Percentiles rank a stretch among this genome's conserved stretches.
These are phyloP conservation scores for Alternaria atra DNA, from an alignment of 2,329 filamentous ascomycete species.

Conservation along the genomic window DNA sequence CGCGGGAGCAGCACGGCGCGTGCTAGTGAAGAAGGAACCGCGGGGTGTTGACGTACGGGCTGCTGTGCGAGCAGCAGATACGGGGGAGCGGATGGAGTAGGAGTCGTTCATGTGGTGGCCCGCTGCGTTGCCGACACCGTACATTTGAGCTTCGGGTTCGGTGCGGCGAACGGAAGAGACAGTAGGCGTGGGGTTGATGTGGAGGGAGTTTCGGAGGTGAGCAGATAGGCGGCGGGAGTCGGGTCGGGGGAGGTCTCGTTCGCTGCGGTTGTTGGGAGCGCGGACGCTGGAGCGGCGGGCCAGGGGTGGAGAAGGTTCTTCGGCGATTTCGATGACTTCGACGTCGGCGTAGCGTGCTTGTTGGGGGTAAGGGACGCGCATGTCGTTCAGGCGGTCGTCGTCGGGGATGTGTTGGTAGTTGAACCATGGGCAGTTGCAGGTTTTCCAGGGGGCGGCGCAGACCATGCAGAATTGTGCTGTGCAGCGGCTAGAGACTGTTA, in stretches of 20 bases:
- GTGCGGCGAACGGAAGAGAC: slow-evolving; percentile 37
- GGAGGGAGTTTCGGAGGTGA: slow-evolving; percentile 59
- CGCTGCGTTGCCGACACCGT: slow-evolving; percentile 62
- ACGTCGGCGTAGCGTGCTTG: slow-evolving; percentile 33
- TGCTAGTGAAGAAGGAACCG: slow-evolving; percentile 37
- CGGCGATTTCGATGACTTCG: slow-evolving; percentile 44
- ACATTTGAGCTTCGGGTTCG: slow-evolving; percentile 58
- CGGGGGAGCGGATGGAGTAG: slow-evolving; percentile 46
- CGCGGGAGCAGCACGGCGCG: slow-evolving; percentile 31
- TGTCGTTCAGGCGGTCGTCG: slow-evolving; percentile 60
- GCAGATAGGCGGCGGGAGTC: slow-evolving; percentile 53
- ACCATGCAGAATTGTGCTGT: slow-evolving; percentile 88
- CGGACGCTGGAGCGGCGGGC: slow-evolving; percentile 39
- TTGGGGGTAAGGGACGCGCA: slow-evolving; percentile 43
- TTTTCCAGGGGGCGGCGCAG: slow-evolving; percentile 83
- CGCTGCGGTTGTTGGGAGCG: slow-evolving; percentile 32
- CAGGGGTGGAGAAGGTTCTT: slow-evolving; percentile 35
- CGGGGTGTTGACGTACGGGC: slow-evolving; percentile 32
- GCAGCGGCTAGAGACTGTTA: slow-evolving; percentile 67
- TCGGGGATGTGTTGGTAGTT: slow-evolving; percentile 65
- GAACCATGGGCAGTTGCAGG: slow-evolving; percentile 83
- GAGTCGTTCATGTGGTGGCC: slow-evolving; percentile 69
- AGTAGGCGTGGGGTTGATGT: slow-evolving; percentile 35
- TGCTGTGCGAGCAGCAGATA: slow-evolving; percentile 39
- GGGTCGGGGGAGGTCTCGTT: slow-evolving; percentile 35